Conservation (phyloP, 2,329 filamentous ascomycete genomes). For the Neonectria faginata region DNA sequence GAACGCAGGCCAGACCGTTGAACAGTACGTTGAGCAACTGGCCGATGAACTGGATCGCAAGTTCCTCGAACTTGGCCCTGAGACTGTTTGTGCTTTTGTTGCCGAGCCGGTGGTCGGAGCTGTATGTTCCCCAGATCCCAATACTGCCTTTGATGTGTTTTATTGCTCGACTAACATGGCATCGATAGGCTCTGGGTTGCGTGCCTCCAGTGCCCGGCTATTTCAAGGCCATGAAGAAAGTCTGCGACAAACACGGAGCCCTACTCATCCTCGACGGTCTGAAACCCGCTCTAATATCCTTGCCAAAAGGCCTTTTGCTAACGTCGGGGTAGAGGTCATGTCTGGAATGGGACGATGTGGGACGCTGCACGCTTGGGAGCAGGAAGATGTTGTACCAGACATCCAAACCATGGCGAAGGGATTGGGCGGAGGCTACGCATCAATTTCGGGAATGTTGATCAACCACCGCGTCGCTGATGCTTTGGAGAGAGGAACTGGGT, state of each 20-base stretch:
- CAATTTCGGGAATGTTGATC: conserved; percentile 33
- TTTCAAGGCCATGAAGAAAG: conserved; percentile 57
- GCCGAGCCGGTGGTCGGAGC: conserved; percentile 79
- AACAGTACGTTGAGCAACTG: conserved; percentile 27
- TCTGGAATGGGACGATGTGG: conserved; percentile 73
- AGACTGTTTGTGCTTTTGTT: conserved; percentile 77
- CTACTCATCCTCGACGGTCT: conserved; percentile 65
- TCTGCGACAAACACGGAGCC: conserved; percentile 67
- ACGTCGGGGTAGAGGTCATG: conserved; percentile 65
- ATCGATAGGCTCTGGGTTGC: neutral
- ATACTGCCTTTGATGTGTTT: neutral
- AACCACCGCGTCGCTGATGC: conserved; percentile 24
- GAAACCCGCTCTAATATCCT: neutral
- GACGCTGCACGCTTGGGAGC: conserved; percentile 72
- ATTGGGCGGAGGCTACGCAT: conserved; percentile 57
- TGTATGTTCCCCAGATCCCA: conserved; percentile 40
- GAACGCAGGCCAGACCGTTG: conserved; percentile 46
- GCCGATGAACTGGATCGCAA: conserved; percentile 74
- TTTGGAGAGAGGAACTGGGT: conserved; percentile 14
- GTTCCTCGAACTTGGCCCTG: conserved; percentile 71
- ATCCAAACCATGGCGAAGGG: conserved; percentile 76
- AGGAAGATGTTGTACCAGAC: conserved; percentile 69
- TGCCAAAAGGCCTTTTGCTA: no score
- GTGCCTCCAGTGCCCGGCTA: conserved; percentile 14
- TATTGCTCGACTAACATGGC: conserved; percentile 46